Base-by-base conservation (phyloP, 371 early-diverging fungal genomes). In the Mucor lusitanicus region DNA sequence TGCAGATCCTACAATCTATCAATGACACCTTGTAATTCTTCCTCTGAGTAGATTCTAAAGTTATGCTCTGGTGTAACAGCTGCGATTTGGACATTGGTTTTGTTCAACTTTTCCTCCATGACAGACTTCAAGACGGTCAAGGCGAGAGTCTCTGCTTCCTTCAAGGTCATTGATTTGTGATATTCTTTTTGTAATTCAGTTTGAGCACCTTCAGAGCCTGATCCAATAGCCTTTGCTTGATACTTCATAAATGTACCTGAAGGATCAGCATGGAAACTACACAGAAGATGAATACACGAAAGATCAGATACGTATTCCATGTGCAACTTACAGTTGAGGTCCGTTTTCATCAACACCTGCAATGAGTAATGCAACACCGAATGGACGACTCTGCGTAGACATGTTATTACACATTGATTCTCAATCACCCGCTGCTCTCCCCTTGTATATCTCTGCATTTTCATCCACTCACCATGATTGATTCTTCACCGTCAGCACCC, bases 91-190 rank as follows among this genome's bases (percentile, higher is more conserved):
- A 99, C 95, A 77, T 99, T 99, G 8, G 91, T 86, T 63, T 92
- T 88, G 77, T 85, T 97, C 53, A 99, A 88, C 85, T 98, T 99
- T 78, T 99, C 99, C 82, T 99, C 99, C 99, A 99, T 99, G 28
- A 99, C 99, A 70, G 97, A 94, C 85, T 99, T 99, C 44, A 99
- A 85, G n/a, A 99, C 95, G 79, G 93, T 95, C 63, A 99, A 90
- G 17, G 97, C 90, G 67, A 96, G 78, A 6, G 85, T 83, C 70
- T 97, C 92, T 3, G 97, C 97, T 76, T 99, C 97, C 17, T 88
- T 83, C 67, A 97, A 76, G 4, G 93, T 91, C 75, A 97, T 87
- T 7, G 92, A 90, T 86, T 88, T 88, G 78, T 97, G 94, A 70
- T 94, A 99, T 76, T 96, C 92, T 78, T 97, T 95, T 81, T 98